Percentiles rank a stretch among this genome's conserved stretches.
Conservation (phyloP, 75 land plant genomes). For the Gnetum montanum region DNA sequence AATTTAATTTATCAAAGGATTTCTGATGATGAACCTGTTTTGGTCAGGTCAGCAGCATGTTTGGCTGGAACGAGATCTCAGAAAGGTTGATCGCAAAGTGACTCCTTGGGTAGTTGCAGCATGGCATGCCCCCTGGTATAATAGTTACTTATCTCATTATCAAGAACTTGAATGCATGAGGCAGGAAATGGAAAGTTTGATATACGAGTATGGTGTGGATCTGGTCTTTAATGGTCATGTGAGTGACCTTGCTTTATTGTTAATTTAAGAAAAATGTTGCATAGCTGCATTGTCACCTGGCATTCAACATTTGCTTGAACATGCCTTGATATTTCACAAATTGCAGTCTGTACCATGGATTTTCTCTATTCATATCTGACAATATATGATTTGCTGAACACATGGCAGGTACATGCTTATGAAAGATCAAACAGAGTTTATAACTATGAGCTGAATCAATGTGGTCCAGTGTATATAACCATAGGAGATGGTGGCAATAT, state of each 20-base stretch:
- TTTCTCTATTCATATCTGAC: too few species aligned
- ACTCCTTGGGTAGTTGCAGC: conserved; percentile 37
- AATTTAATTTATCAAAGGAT: too few species aligned
- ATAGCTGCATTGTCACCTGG: neutral
- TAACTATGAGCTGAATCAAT: conserved; percentile 15
- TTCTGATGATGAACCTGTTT: neutral
- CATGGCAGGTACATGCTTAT: conserved; percentile 28
- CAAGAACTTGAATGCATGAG: conserved; percentile 41
- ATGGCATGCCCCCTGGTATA: conserved; percentile 39
- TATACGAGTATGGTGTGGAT: conserved; percentile 30
- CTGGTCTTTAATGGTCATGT: conserved; percentile 38
- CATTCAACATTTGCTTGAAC: too few species aligned
- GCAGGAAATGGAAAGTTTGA: conserved; percentile 29
- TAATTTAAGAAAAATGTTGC: neutral
- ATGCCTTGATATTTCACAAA: neutral
- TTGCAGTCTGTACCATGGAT: too few species aligned
- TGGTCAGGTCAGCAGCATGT: conserved; percentile 28
- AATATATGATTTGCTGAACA: too few species aligned
- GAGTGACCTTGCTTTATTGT: conserved; percentile 2
- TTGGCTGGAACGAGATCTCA: conserved; percentile 29
- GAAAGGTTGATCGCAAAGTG: conserved; percentile 19
- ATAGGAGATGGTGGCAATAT: conserved; percentile 35
- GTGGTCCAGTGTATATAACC: conserved; percentile 24
- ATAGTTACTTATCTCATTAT: conserved; percentile 31
- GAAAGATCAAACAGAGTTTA: conserved; percentile 28